Evolutionary conservation across 139 green algal species (phyloP), one percentile per base, ranked within the genome.

Genomic region (Eudorina sp.): DNA sequence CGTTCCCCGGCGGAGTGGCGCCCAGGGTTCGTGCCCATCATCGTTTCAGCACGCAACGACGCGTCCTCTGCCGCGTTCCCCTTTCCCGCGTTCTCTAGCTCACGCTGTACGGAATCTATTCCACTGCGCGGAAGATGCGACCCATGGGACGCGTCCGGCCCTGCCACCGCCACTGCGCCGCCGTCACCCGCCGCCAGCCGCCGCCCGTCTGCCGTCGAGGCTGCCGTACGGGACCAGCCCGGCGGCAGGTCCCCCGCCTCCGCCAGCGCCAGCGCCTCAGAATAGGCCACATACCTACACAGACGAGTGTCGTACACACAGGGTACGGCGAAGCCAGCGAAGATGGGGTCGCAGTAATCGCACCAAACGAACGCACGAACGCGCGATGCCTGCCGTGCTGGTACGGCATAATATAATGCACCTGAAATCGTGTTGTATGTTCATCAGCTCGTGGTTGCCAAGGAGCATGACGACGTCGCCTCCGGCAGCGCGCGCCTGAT

Each of bases 371-470:
- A 74, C 64, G 64, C 5, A 74, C 4, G 18, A 38, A 74, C 36
- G 31, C n/a, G n/a, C n/a, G n/a, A n/a, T n/a, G n/a, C n/a, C n/a
- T n/a, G n/a, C n/a, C n/a, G n/a, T n/a, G n/a, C n/a, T n/a, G n/a
- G n/a, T n/a, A n/a, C n/a, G n/a, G n/a, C n/a, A n/a, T n/a, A n/a
- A n/a, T n/a, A n/a, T n/a, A n/a, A n/a, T n/a, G n/a, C n/a, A 89
- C 88, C 88, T 85, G 88, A 72, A 91, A 62, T 91, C 88, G 1
- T 79, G 83, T 23, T 85, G 34, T 4, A 92, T 62, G 78, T 91
- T 89, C 82, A 92, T 86, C 13, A 90, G 83, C 55, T 93, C 90
- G 60, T 93, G 90, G 70, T 93, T 93, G 27, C 87, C 90, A 4
- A 91, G 77, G 53, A 93, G 76, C 51, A 53, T 19, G 29, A 90